Evolutionary conservation across 148 eudicot genomes (phyloP), one percentile per base, ranked within the genome.

Genomic region (Simmondsia chinensis): DNA sequence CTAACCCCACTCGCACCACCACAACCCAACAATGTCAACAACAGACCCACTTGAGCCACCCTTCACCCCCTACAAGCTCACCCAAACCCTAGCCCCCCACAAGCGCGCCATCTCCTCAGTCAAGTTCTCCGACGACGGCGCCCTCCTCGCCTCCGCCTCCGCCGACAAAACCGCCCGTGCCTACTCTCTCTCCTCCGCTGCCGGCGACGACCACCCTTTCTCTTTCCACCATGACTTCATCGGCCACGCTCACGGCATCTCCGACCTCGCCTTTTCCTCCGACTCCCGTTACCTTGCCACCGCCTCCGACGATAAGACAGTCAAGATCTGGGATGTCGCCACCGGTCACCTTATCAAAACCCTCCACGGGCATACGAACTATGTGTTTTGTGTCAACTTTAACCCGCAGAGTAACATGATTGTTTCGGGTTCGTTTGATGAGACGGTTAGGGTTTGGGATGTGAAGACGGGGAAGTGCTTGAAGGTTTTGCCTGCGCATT

Each of bases 361-460:
- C 67, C 78, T 91, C 1, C 3, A 60, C 1, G 95, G 95, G 0
- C 97, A 91, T 38, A 82, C 94, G 1, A 91, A 85, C n/a, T 82
- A 73, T 33, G 97, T 79, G 1, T 79, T 91, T 48, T 79, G 94
- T 48, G 60, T 79, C 12, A 69, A 63, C 31, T 91, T 66, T 24
- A 85, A 85, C 41, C 95, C 95, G 11, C 97, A 85, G 21, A 67
- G 83, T 1, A 91, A 91, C 44, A 56, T 82, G 65, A 24, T 82
- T 5, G 97, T 74, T 1, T 85, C 94, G 0, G 95, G 95, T 1
- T 74, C 86, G 9, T 91, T 72, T 24, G 95, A 86, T 17, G 99
- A 85, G 79, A 86, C 95, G 0, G 99, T 91, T 25, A 54, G 99
- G 65, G 57, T 91, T 44, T 91, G 99, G 99, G 96, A 91, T 70